Conservation (phyloP, 2,329 filamentous ascomycete species). For the Nigrospora oryzae region DNA sequence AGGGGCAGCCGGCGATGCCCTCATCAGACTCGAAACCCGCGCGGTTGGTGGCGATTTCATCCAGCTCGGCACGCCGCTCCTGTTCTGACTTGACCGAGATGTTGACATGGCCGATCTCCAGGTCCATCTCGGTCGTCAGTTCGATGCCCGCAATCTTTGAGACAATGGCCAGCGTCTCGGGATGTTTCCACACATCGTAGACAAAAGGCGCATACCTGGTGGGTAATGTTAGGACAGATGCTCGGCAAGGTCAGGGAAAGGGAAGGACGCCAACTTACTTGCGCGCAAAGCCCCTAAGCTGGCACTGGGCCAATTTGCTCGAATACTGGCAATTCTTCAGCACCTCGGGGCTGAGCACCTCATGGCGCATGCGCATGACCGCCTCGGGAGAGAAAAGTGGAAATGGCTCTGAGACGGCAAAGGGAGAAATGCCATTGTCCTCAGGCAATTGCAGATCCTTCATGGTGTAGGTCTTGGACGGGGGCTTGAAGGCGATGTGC, state of each 20-base stretch:
- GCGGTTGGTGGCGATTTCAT: conserved; percentile 23
- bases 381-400: conserved; percentile 53
- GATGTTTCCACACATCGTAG: conserved; percentile 38
- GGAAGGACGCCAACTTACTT: conserved; percentile 34
- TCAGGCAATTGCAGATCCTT: conserved; percentile 49
- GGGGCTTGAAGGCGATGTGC: conserved; percentile 45
- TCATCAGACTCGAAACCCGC: conserved; percentile 17
- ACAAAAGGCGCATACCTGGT: conserved; percentile 54
- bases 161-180: conserved; percentile 34
- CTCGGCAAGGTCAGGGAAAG: not conserved
- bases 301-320: conserved; percentile 49
- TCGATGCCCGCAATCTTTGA: conserved; percentile 47
- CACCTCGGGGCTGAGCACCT: conserved; percentile 51
- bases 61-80: conserved; percentile 32
- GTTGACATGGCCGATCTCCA: conserved; percentile 49
- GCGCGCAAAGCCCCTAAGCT: conserved; percentile 19
- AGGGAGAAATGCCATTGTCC: conserved; percentile 48
- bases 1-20: conserved; percentile 19
- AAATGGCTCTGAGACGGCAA: conserved; percentile 59
- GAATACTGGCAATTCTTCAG: conserved; percentile 47
- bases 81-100: conserved; percentile 40
- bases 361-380: conserved; percentile 50
- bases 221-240: not conserved
- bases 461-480: conserved; percentile 48
- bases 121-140: conserved; percentile 42